Evolutionary conservation across 768 basidiomycete species (phyloP).

Genomic region (Suillus occidentalis): DNA sequence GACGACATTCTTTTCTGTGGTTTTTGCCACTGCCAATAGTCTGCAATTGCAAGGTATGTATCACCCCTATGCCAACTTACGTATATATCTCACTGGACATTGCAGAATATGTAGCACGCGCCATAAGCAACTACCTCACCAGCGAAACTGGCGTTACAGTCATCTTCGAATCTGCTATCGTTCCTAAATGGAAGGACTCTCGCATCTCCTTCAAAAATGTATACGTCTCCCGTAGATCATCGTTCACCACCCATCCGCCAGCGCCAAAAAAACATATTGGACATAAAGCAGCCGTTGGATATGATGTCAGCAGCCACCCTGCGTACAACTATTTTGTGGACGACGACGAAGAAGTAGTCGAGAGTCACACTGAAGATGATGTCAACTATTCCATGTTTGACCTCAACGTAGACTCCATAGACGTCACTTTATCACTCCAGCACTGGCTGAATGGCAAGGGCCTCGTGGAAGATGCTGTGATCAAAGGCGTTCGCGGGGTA

Average conservation of each 20-base stretch:
- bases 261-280: slow-evolving; percentile 30
- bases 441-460: slow-evolving; percentile 97
- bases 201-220: slow-evolving; percentile 97
- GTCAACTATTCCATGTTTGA: slow-evolving; percentile 89
- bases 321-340: slow-evolving; percentile 63
- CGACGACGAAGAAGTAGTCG: slow-evolving; percentile 48
- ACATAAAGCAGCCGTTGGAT: slow-evolving; percentile 63
- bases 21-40: slow-evolving; percentile 89
- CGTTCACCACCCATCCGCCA: slow-evolving; percentile 17
- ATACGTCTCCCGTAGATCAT: slow-evolving; percentile 82
- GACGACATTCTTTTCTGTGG: slow-evolving; percentile 93
- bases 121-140: slow-evolving; percentile 91
- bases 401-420: slow-evolving; percentile 90
- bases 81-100: slow-evolving; percentile 2
- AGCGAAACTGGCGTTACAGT: slow-evolving; percentile 91
- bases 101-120: slow-evolving; percentile 79
- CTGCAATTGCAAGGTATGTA: slow-evolving; percentile 75
- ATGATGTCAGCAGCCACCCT: slow-evolving; percentile 78
- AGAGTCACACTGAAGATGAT: slow-evolving; percentile 49
- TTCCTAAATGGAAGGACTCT: slow-evolving; percentile 96
- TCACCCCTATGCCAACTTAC: not conserved
- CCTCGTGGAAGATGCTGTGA: slow-evolving; percentile 83
- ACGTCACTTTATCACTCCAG: slow-evolving; percentile 88
- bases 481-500: slow-evolving; percentile 93
- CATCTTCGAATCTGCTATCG: slow-evolving; percentile 96